Base-by-base conservation (phyloP, 2,329 filamentous ascomycete genomes). In the Xylariaceae sp. region DNA sequence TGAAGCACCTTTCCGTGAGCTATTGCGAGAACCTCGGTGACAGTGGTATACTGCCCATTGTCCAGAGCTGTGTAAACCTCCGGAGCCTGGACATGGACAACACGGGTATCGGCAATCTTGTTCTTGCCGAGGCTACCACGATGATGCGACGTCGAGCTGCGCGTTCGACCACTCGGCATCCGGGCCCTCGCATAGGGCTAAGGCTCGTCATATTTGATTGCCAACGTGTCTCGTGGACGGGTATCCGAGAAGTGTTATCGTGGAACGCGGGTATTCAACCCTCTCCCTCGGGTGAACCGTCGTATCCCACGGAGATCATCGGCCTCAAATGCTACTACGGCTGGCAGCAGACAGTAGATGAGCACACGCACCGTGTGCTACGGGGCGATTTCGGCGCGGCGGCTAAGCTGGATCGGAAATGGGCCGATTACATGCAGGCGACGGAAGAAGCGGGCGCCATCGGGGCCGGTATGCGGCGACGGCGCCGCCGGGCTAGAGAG, bases 361-460 rank as follows among this genome's bases (percentile, higher is more conserved):
- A 97, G 73, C 93, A 97, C 74, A 92, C 87, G 56, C 93, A 92
- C 76, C 85, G 92, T 3, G 90, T 97, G 0, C 73, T 96, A 55
- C 80, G 84, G 3, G 90, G 90, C 5, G 89, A 96, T 62, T 82
- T 91, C 60, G 78, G 80, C 0, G 82, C 89, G 1, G 94, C 94
- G 0, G 81, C 80, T 44, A 80, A 90, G n/a, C 79, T 97, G 17
- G 92, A 96, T 77, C 82, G 87, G 64, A 95, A 93, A 72, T 97
- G 93, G 93, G 88, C 88, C 0, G 89, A 95, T 57, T 96, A 91
- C 73, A 97, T 97, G 92, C 90, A 95, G 76, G 87, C 90, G 13
- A 89, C 84, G 54, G 91, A 96, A 73, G 93, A 97, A 72, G 90
- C 89, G 0, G 89, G 88, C 2, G 82, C 83, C 2, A 79, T 77